Evolutionary conservation across 371 early-diverging fungal species (phyloP).

Genomic region (Mucor indicus): DNA sequence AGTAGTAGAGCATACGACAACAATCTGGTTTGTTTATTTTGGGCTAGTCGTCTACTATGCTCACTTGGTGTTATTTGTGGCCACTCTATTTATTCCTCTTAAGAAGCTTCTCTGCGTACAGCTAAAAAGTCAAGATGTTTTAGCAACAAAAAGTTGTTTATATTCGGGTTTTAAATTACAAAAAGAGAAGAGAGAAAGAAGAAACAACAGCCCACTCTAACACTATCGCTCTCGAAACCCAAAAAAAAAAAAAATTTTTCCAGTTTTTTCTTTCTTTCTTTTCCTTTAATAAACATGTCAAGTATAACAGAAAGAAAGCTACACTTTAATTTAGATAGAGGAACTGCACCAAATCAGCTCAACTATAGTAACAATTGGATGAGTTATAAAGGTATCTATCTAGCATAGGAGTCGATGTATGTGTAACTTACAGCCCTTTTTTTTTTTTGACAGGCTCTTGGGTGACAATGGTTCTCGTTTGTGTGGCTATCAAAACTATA

Average conservation of each 20-base stretch:
- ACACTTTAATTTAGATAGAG: slow-evolving; percentile 11
- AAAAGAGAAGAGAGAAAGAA: no score
- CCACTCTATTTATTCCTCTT: no score
- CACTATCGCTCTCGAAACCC: background rate
- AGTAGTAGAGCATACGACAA: no score
- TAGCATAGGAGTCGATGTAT: background rate
- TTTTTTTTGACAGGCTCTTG: slow-evolving; percentile 71
- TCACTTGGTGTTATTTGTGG: no score
- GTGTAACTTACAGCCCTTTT: background rate
- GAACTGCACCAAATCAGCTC: slow-evolving; percentile 13
- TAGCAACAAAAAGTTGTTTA: no score
- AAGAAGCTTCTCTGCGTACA: no score
- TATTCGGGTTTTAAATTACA: no score
- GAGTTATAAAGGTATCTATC: slow-evolving; percentile 17
- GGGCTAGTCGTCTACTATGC: no score
- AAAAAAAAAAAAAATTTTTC: background rate
- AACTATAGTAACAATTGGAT: slow-evolving; percentile 17
- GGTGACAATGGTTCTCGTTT: slow-evolving; percentile 76
- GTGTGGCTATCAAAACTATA: slow-evolving; percentile 68
- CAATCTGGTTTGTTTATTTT: no score
- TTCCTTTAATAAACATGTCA: slow-evolving; percentile 3
- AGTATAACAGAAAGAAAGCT: slow-evolving; percentile 9
- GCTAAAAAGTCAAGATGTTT: no score
- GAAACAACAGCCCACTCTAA: no score
- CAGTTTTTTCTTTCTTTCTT: background rate